These are phyloP conservation scores for Zhuliangozyma blackwelliae DNA, from an alignment of 1,139 yeast genomes.

Conservation along the genomic window DNA sequence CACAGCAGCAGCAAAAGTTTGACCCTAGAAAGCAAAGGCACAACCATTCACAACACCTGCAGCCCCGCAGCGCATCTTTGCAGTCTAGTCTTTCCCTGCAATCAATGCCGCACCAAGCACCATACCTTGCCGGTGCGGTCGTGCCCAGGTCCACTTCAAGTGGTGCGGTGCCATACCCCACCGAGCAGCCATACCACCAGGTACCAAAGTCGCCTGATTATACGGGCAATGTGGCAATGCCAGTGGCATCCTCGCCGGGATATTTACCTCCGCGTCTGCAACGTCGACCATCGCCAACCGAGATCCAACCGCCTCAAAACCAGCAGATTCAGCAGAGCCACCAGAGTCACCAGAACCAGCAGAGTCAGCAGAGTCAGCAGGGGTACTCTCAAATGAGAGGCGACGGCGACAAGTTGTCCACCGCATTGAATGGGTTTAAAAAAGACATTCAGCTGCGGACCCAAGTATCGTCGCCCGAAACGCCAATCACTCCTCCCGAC, in stretches of 20 bases:
- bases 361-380: conserved; percentile 1
- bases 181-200: too few species aligned
- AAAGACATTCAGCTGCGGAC: conserved; percentile 21
- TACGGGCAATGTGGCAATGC: too few species aligned
- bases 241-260: too few species aligned
- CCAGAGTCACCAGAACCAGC: conserved; percentile 1
- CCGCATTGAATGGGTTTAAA: conserved; percentile 28
- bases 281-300: conserved; percentile 4
- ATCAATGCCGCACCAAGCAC: too few species aligned
- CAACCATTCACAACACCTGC: conserved; percentile 2
- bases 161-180: too few species aligned
- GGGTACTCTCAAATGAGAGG: conserved; percentile 9
- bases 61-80: conserved; percentile 5
- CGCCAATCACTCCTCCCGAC: conserved; percentile 9
- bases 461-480: conserved; percentile 4
- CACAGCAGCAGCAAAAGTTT: conserved; percentile 3
- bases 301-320: background rate
- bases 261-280: conserved; percentile 8
- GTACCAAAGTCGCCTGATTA: too few species aligned
- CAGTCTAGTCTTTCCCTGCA: too few species aligned
- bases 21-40: conserved; percentile 11
- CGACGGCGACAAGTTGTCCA: conserved; percentile 19
- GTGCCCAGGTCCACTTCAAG: too few species aligned
- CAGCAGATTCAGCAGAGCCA: conserved; percentile 1
- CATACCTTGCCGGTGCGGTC: too few species aligned